Base-by-base conservation (phyloP, 805 yeast species). In the Wickerhamiella hasegawae region DNA sequence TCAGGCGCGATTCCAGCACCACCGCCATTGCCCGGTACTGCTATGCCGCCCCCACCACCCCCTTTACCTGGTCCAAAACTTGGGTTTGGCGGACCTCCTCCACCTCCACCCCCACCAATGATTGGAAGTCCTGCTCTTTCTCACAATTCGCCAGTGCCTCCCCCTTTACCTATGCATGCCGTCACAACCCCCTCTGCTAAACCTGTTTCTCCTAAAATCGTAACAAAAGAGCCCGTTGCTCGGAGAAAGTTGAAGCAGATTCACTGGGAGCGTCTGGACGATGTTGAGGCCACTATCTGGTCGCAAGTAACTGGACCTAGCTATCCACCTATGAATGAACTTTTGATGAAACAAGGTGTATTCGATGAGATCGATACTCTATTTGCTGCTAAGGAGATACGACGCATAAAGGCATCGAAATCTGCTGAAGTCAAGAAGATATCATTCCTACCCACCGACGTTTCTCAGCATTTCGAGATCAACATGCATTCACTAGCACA, bases 261-360 rank as follows among this genome's bases (percentile, higher is more conserved):
- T 63, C 99, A 90, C 54, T 92, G 97, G 97, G 95, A 87, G 46
- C 82, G 80, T 49, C 65, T 92, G 26, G 94, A 87, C 23, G 68
- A 74, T 40, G 77, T 90, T 16, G 79, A 76, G 35, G 71, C 76
- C 31, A 85, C 97, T 0, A 78, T 90, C 40, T 87, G 98, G 97
- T 68, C 73, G 15, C 31, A 34, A 15, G 21, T 41, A 28, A 11
- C 12, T 9, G 67, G 47, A 15, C 47, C 46, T 19, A 65, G 72
- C 22, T 71, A 75, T 27, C 72, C 76, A 17, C 68, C 65, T 2
- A 58, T 73, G 28, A 71, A 78, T 2, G 77, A 72, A 40, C 73
- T 72, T 41, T 61, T 87, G 33, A 61, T 68, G 34, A 76, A 75
- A 39, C 72, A 70, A 40, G 98, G 98, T 40, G 73, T 87, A 9